Percentiles rank a stretch among this genome's conserved stretches.
phyloP scores from a whole-genome alignment of 352 stramenopile species.

The Albugo candida region DNA sequence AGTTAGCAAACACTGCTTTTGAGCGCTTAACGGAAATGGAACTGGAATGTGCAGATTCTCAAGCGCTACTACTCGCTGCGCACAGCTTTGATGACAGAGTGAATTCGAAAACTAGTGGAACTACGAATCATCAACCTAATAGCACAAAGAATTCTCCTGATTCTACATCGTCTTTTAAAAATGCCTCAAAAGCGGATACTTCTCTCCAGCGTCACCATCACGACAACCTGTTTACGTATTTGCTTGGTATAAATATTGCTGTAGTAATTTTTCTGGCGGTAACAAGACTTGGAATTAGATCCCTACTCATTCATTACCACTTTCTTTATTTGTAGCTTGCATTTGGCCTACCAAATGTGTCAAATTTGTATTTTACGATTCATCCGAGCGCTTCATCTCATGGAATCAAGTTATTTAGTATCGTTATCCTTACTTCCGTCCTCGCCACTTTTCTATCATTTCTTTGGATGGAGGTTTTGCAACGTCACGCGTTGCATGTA shows the following conservation, averaged over 20 bases:
- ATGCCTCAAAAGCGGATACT: too few species aligned
- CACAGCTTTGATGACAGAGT: too few species aligned
- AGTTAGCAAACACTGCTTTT: too few species aligned
- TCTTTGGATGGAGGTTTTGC: constrained; percentile 56
- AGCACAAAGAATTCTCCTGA: too few species aligned
- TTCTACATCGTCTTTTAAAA: too few species aligned
- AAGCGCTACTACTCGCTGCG: too few species aligned
- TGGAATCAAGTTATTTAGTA: constrained; percentile 45
- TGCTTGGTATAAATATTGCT: not conserved
- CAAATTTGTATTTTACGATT: constrained; percentile 59
- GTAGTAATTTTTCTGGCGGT: not conserved
- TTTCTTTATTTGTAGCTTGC: constrained; percentile 20
- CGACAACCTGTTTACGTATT: too few species aligned
- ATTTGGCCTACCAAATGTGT: constrained; percentile 52
- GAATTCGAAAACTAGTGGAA: too few species aligned
- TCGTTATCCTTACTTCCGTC: constrained; percentile 41
- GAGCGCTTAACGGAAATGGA: too few species aligned
- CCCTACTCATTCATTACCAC: not conserved
- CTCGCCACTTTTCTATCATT: constrained; percentile 45
- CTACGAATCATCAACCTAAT: too few species aligned
- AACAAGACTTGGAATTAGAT: not conserved
- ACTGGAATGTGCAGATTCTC: too few species aligned
- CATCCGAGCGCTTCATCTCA: constrained; percentile 40
- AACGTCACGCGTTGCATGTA: constrained; percentile 42
- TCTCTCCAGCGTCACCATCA: too few species aligned